Evolutionary conservation across 306 rosid species (phyloP).

Genomic region (Amphicarpaea edgeworthii): DNA sequence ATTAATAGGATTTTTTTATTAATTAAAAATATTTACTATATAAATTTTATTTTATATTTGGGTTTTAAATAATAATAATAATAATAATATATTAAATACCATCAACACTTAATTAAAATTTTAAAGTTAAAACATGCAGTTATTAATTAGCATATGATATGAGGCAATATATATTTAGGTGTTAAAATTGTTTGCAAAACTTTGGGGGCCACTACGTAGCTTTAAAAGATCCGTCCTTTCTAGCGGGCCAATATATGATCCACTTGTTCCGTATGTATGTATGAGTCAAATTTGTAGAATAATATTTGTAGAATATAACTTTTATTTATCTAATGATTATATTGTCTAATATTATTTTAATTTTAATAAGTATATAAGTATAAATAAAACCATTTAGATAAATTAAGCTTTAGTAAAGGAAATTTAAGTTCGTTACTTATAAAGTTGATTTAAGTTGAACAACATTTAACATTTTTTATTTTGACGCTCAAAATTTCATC

Average conservation of each 20-base stretch:
- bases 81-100: too few species aligned
- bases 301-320: background rate
- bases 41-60: background rate
- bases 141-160: too few species aligned
- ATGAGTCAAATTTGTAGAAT: too few species aligned
- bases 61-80: background rate
- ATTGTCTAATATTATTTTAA: background rate
- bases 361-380: too few species aligned
- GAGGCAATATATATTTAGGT: too few species aligned
- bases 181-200: background rate
- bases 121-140: too few species aligned
- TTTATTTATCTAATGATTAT: background rate
- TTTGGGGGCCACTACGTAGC: conserved; percentile 16
- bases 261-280: conserved; percentile 7
- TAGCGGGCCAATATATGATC: background rate
- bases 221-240: conserved; percentile 1
- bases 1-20: background rate
- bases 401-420: background rate
- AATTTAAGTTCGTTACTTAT: too few species aligned
- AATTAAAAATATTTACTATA: background rate
- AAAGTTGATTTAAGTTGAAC: too few species aligned
- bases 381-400: background rate
- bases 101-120: too few species aligned
- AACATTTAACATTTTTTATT: too few species aligned
- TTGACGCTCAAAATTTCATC: too few species aligned